Evolutionary conservation across 2,329 filamentous ascomycete species (phyloP).

Genomic region (Coniochaeta sp.): DNA sequence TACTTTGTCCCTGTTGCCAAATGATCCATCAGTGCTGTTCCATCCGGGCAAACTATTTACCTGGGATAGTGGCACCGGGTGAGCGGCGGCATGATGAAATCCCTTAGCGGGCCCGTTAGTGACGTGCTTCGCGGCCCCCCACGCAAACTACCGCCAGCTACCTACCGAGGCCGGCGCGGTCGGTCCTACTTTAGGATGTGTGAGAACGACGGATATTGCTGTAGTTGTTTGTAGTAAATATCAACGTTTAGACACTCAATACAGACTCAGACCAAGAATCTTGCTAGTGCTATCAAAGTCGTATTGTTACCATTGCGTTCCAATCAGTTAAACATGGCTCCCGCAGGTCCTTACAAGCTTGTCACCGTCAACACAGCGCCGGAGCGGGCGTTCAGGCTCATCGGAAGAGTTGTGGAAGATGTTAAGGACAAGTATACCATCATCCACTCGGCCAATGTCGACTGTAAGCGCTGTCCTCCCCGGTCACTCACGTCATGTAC

Average conservation of each 20-base stretch:
- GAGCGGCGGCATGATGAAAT: background rate
- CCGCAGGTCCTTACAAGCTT: conserved; percentile 52
- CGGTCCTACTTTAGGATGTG: background rate
- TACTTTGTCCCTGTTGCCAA: too few relatives aligned
- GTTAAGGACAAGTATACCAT: conserved; percentile 59
- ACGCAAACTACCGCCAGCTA: background rate
- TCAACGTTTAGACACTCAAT: background rate
- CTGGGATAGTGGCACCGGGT: background rate
- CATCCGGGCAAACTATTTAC: background rate
- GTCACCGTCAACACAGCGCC: conserved; percentile 63
- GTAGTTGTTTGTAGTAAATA: too few relatives aligned
- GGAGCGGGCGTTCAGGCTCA: conserved; percentile 53
- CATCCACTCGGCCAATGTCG: conserved; percentile 52
- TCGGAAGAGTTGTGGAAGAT: conserved; percentile 52
- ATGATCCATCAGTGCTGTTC: background rate
- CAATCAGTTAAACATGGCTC: conserved; percentile 3
- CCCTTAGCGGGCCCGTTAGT: background rate
- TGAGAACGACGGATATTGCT: background rate
- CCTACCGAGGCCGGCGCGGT: background rate
- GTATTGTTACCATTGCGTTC: background rate
- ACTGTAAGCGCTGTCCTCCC: conserved; percentile 36
- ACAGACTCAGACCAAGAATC: background rate
- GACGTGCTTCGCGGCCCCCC: background rate
- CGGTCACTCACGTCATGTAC: too few relatives aligned
- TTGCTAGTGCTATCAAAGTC: background rate